Percentiles rank a stretch among this genome's conserved stretches.
These are phyloP conservation scores for Phytophthora pisi DNA, from an alignment of 352 stramenopile species.

Conservation along the genomic window DNA sequence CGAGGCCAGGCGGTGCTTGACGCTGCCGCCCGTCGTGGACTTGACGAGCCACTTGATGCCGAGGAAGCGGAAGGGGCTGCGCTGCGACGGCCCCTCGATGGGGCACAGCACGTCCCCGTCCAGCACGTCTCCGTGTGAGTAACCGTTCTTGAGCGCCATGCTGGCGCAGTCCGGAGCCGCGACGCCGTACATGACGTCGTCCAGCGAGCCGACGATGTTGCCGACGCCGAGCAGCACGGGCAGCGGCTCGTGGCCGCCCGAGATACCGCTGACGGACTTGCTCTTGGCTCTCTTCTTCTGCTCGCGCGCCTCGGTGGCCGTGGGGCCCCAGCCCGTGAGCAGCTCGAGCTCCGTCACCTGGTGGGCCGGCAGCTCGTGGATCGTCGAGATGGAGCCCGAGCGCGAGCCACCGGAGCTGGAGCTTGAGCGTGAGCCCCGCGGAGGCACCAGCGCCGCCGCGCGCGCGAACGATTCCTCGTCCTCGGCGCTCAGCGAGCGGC, in stretches of 20 bases:
- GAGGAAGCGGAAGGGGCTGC: slow-evolving; percentile 69
- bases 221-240: slow-evolving; percentile 52
- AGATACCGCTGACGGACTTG: slow-evolving; percentile 3
- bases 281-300: slow-evolving; percentile 36
- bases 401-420: slow-evolving; percentile 28
- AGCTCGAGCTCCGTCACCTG: slow-evolving; percentile 40
- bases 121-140: slow-evolving; percentile 51
- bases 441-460: slow-evolving; percentile 9
- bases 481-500: slow-evolving; percentile 28
- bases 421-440: slow-evolving; percentile 21
- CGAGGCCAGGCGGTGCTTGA: slow-evolving; percentile 48
- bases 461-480: slow-evolving; percentile 29
- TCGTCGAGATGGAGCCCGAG: slow-evolving; percentile 26
- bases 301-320: slow-evolving; percentile 34
- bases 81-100: slow-evolving; percentile 56
- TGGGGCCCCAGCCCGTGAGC: slow-evolving; percentile 39
- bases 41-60: slow-evolving; percentile 77
- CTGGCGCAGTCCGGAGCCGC: slow-evolving; percentile 58
- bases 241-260: slow-evolving; percentile 16
- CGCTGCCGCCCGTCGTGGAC: slow-evolving; percentile 38
- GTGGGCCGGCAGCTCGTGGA: slow-evolving; percentile 23
- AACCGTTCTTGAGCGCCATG: slow-evolving; percentile 61
- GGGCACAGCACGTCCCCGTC: slow-evolving; percentile 63
- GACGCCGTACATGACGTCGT: slow-evolving; percentile 68
- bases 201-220: slow-evolving; percentile 44